Evolutionary conservation across 139 green algal genomes (phyloP).

Genomic region (Chlorella sp.): DNA sequence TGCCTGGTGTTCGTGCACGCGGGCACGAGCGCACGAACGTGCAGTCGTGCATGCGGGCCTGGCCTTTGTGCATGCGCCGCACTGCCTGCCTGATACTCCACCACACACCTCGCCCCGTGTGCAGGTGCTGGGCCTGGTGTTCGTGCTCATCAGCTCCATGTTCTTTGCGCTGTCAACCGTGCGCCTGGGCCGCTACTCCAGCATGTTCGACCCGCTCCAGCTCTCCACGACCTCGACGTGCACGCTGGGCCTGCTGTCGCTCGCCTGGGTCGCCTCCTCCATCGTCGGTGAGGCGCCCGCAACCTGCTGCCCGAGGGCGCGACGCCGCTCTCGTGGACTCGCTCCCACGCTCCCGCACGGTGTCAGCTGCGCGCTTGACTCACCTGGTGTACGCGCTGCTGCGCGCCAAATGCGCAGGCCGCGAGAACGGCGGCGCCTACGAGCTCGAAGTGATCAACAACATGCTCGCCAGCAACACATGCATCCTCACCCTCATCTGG

Average conservation of each 20-base stretch:
- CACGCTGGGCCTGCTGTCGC: constrained; percentile 1
- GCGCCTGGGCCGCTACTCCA: constrained; percentile 16
- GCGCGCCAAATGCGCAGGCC: constrained; percentile 1
- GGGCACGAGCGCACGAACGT: too few relatives aligned
- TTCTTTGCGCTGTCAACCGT: constrained; percentile 24
- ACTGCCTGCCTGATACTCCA: too few relatives aligned
- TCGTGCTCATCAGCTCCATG: constrained; percentile 6
- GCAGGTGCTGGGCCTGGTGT: constrained; percentile 10
- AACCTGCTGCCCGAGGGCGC: neutral
- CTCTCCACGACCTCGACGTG: constrained; percentile 8
- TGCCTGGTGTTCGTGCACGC: too few relatives aligned
- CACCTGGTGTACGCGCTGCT: neutral
- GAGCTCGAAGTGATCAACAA: neutral
- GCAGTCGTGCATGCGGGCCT: too few relatives aligned
- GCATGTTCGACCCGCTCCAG: constrained; percentile 8
- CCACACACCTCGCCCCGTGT: too few relatives aligned
- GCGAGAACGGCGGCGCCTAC: neutral
- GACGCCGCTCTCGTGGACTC: too few relatives aligned
- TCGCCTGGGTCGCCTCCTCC: constrained; percentile 9
- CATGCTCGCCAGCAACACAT: neutral
- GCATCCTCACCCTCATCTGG: constrained; percentile 16
- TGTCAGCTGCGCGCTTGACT: neutral
- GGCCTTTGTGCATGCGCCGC: too few relatives aligned
- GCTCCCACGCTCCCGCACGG: too few relatives aligned
- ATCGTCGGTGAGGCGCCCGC: neutral